Base-by-base conservation (phyloP, 2,329 filamentous ascomycete species). In the Aotearoamyces nothofagi region DNA sequence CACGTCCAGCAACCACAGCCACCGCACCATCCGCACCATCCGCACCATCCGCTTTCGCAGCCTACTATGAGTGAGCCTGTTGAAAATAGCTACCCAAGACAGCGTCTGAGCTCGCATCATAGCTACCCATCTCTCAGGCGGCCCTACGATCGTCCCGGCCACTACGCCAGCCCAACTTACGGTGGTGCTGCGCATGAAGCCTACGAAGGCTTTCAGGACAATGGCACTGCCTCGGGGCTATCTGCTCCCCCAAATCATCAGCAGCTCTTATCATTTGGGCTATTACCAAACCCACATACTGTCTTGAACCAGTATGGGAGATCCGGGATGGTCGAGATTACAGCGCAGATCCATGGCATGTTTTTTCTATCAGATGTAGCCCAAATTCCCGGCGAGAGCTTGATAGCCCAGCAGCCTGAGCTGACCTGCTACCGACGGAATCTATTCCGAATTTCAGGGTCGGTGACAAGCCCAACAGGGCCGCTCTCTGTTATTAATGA, bases 401-500 rank as follows among this genome's bases (percentile, higher is more conserved):
- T 42, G 16, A 51, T 56, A 9, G 54, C 54, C 26, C 60, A 63
- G 32, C 77, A 79, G 48, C 82, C 71, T 29, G 87, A 96, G 55
- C 56, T 96, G 50, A 96, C 87, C 3, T 96, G 87, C 63, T 96
- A 96, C 55, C 78, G 87, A 39, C 73, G 87, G 26, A 96, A 96
- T 49, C 62, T 96, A 27, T 96, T 96, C 54, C 87, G 94, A 53
- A 92, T 94, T 46, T 92, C 84, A 36, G 87, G 87, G 33, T 84
- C 78, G 4, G 69, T 93, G 33, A 83, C 83, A 22, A 66, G 86
- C 9, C 83, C 86, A 2, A 63, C 82, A 37, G 76, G 73, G 15
- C 67, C 84, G 37, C 62, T 87, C 31, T 90, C 78, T 29, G 71
- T 93, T 31, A 64, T 92, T 51, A 81, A 76, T 11, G 84, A 93